Evolutionary conservation across 2,329 filamentous ascomycete species (phyloP).

Genomic region (Penicillium sp.): DNA sequence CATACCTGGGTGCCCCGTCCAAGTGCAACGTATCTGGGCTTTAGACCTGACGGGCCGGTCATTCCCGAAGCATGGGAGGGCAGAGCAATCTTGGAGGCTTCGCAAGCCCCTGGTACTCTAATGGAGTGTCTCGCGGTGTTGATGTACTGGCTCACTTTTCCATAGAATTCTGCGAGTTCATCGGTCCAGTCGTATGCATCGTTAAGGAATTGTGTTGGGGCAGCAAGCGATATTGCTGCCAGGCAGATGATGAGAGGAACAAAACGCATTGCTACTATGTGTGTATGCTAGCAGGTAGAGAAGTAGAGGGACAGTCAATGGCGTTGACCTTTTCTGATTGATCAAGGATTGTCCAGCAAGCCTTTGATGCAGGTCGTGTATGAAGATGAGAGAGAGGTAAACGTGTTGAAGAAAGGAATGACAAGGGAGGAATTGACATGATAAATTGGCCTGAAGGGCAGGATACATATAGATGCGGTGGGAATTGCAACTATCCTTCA

Average conservation of each 20-base stretch:
- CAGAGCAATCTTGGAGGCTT: conserved; percentile 34
- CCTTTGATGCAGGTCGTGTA: conserved; percentile 10
- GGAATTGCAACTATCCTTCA: conserved; percentile 9
- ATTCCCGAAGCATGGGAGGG: conserved; percentile 57
- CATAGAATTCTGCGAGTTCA: conserved; percentile 40
- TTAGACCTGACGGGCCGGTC: conserved; percentile 59
- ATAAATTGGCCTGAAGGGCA: conserved; percentile 12
- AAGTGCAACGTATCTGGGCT: conserved; percentile 73
- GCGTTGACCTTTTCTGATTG: not conserved
- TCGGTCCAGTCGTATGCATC: conserved; percentile 40
- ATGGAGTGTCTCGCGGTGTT: conserved; percentile 22
- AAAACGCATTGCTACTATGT: conserved; percentile 22
- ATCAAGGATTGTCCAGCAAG: conserved; percentile 3
- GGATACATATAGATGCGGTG: conserved; percentile 22
- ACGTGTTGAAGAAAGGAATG: conserved; percentile 11
- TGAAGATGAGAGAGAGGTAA: not conserved
- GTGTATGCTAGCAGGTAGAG: conserved; percentile 11
- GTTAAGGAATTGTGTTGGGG: conserved; percentile 33
- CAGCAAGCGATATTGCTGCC: conserved; percentile 33
- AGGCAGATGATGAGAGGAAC: conserved; percentile 30
- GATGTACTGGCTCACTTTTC: conserved; percentile 41
- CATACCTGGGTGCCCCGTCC: conserved; percentile 70
- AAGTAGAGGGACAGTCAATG: not conserved
- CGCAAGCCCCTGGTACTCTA: conserved; percentile 26
- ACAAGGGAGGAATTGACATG: conserved; percentile 12